Evolutionary conservation across 2,329 filamentous ascomycete genomes (phyloP).

Genomic region (Septoria linicola): DNA sequence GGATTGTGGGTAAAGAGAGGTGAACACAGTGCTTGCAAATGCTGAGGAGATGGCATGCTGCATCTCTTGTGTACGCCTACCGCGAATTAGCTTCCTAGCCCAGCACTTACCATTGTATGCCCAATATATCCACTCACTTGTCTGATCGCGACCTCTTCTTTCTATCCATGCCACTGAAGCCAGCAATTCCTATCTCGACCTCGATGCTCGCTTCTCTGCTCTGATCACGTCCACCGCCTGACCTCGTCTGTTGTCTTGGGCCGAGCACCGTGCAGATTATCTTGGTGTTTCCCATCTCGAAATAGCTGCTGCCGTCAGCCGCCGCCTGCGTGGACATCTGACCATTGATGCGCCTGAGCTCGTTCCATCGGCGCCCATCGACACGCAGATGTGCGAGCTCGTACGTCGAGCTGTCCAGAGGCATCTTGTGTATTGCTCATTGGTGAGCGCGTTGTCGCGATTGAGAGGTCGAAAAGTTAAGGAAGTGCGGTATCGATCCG

Average conservation of each 20-base stretch:
- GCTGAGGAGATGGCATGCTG: conserved; percentile 75
- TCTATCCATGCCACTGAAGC: conserved; percentile 83
- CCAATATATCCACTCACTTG: conserved; percentile 60
- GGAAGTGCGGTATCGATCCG: background rate
- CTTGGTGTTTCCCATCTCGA: conserved; percentile 97
- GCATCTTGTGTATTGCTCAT: conserved; percentile 58
- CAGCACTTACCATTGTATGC: conserved; percentile 9
- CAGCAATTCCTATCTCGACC: conserved; percentile 81
- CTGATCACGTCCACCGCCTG: conserved; percentile 45
- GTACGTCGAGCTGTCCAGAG: conserved; percentile 92
- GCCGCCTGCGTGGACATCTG: conserved; percentile 90
- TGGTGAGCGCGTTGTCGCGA: background rate
- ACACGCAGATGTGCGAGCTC: conserved; percentile 69
- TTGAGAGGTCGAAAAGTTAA: conserved; percentile 3
- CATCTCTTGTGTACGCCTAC: conserved; percentile 75
- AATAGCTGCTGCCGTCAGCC: conserved; percentile 87
- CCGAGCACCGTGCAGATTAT: conserved; percentile 90
- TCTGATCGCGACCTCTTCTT: conserved; percentile 73
- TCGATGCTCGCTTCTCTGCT: conserved; percentile 65
- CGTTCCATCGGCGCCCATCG: conserved; percentile 90
- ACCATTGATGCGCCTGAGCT: conserved; percentile 82
- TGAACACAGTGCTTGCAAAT: conserved; percentile 75
- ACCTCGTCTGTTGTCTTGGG: conserved; percentile 67
- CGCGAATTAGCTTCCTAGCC: conserved; percentile 14
- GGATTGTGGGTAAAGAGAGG: conserved; percentile 83